A percentile compares a stretch with the other conserved stretches of the same genome.
These are phyloP conservation scores for Ganoderma meredithae DNA, from an alignment of 1,284 basidiomycete genomes.

Conservation along the genomic window DNA sequence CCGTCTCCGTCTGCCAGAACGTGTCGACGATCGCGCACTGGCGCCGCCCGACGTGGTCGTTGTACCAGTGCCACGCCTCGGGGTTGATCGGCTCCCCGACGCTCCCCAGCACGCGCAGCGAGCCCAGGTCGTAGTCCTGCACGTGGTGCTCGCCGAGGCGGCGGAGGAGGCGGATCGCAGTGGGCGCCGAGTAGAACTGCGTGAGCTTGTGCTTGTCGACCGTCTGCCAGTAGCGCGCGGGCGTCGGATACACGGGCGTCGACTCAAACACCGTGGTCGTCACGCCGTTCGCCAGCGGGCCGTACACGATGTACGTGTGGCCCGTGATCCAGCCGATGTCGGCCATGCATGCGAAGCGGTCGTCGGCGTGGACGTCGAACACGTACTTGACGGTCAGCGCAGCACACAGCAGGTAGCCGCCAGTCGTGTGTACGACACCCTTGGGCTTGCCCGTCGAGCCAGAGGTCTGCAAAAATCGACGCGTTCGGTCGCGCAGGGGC, in stretches of 20 bases:
- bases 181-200: constrained; percentile 94
- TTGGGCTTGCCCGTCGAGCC: constrained; percentile 98
- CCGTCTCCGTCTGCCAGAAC: constrained; percentile 98
- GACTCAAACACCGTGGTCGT: constrained; percentile 96
- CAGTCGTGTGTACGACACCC: constrained; percentile 95
- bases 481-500: constrained; percentile 13
- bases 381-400: constrained; percentile 95
- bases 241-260: constrained; percentile 96
- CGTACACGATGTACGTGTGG: constrained; percentile 98
- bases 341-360: constrained; percentile 97
- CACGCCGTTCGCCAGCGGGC: constrained; percentile 91
- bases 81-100: constrained; percentile 99
- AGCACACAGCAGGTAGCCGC: constrained; percentile 91
- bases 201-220: constrained; percentile 95
- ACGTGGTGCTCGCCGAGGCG: constrained; percentile 90
- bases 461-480: constrained; percentile 68
- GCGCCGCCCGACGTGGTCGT: constrained; percentile 89
- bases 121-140: constrained; percentile 83
- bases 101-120: constrained; percentile 87
- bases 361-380: constrained; percentile 94
- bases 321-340: constrained; percentile 99
- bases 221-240: constrained; percentile 96
- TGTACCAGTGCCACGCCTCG: constrained; percentile 99
- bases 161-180: constrained; percentile 92
- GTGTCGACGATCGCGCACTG: constrained; percentile 97